A percentile compares a stretch with the other conserved stretches of the same genome.
Conservation (phyloP, 768 basidiomycete species). For the Leccinum ochraceum region DNA sequence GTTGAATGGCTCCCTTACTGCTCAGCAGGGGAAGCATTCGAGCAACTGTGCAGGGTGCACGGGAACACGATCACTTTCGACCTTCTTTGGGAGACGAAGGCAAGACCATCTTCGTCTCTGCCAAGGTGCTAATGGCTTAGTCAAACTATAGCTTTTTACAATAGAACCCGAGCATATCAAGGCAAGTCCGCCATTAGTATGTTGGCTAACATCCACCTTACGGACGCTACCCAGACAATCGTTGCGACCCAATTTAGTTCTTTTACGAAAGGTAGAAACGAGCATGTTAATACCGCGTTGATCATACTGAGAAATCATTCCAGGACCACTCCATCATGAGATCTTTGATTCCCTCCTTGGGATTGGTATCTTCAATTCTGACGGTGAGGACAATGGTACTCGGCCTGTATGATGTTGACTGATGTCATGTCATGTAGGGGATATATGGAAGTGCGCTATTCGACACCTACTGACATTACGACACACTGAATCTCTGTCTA, state of each 20-base stretch:
- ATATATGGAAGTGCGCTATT: constrained; percentile 52
- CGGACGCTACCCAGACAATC: constrained; percentile 32
- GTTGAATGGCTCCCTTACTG: background rate
- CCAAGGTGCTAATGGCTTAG: background rate
- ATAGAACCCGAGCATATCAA: constrained; percentile 49
- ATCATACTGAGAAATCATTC: constrained; percentile 22
- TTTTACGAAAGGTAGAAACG: constrained; percentile 37
- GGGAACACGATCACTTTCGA: constrained; percentile 37
- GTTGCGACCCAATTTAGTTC: constrained; percentile 43
- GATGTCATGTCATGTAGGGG: constrained; percentile 34
- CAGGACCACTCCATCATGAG: constrained; percentile 8
- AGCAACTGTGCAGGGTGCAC: constrained; percentile 22
- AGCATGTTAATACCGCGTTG: background rate
- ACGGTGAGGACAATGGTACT: constrained; percentile 35
- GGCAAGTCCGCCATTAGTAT: constrained; percentile 12
- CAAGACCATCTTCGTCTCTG: constrained; percentile 14
- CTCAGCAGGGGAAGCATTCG: constrained; percentile 31
- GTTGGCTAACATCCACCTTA: background rate
- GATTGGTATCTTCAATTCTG: constrained; percentile 57
- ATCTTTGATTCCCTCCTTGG: constrained; percentile 40
- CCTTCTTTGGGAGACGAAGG: constrained; percentile 41
- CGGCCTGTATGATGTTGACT: background rate
- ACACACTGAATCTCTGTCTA: background rate
- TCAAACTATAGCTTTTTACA: constrained; percentile 39
- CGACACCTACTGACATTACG: background rate